Conservation (phyloP, 2,329 filamentous ascomycete genomes). For the Aureobasidium namibiae region DNA sequence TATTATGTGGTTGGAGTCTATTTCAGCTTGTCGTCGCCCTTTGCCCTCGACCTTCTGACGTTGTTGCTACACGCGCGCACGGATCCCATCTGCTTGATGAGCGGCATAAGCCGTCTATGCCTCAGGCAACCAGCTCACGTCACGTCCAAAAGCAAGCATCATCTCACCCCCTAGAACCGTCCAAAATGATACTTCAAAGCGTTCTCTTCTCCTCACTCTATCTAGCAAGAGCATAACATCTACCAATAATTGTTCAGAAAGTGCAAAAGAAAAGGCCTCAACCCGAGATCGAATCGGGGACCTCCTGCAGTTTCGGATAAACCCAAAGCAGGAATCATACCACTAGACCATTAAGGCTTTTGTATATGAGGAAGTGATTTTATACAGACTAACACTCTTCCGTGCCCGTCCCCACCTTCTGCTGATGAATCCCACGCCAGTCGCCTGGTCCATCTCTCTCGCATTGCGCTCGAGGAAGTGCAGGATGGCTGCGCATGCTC, state of each 20-base stretch:
- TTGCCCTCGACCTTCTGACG: constrained; percentile 11
- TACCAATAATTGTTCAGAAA: no score
- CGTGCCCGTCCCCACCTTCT: no score
- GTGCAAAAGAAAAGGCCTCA: constrained; percentile 4
- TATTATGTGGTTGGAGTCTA: not conserved
- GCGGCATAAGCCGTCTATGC: not conserved
- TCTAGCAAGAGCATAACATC: no score
- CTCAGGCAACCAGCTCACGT: not conserved
- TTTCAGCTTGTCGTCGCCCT: not conserved
- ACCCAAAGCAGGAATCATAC: constrained; percentile 11
- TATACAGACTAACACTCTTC: not conserved
- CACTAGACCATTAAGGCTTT: constrained; percentile 8
- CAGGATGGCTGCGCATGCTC: no score
- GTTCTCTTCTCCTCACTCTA: no score
- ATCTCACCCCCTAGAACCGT: no score
- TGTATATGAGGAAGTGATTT: not conserved
- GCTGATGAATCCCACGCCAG: not conserved
- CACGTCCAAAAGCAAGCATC: no score
- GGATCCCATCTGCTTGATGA: not conserved
- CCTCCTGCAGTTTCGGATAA: constrained; percentile 6
- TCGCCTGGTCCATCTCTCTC: no score
- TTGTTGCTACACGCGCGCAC: constrained; percentile 4
- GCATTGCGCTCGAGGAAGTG: not conserved
- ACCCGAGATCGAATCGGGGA: constrained; percentile 8
- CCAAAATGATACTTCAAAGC: no score